Evolutionary conservation across 1,284 basidiomycete species (phyloP).

Genomic region (Sphaerobolus stellatus): DNA sequence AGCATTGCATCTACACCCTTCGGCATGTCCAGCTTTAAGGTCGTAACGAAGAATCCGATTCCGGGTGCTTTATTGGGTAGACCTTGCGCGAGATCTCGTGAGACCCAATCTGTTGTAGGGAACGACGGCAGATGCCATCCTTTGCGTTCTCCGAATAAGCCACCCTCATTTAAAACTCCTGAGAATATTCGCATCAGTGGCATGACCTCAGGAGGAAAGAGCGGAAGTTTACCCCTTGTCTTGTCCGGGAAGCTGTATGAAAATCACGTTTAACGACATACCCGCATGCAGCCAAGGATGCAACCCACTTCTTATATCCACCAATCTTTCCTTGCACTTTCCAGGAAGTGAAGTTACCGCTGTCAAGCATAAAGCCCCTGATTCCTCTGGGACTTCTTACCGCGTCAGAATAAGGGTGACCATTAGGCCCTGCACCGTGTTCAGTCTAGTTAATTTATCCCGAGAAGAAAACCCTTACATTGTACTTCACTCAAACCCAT

Average conservation of each 20-base stretch:
- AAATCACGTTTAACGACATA: background rate
- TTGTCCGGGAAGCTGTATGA: conserved; percentile 61
- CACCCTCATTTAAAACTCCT: conserved; percentile 84
- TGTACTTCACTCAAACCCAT: conserved; percentile 72
- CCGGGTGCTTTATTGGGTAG: conserved; percentile 58
- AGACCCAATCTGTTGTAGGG: conserved; percentile 58
- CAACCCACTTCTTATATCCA: conserved; percentile 63
- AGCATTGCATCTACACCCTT: conserved; percentile 60
- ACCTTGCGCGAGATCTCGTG: conserved; percentile 52
- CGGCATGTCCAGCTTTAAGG: conserved; percentile 61
- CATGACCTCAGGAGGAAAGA: no score
- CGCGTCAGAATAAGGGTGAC: conserved; percentile 34
- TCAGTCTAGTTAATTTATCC: background rate
- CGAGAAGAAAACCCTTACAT: conserved; percentile 22
- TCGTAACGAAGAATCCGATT: conserved; percentile 77
- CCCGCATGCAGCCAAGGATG: background rate
- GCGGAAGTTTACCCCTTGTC: conserved; percentile 59
- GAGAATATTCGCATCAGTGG: no score
- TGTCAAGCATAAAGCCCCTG: conserved; percentile 66
- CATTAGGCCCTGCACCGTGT: conserved; percentile 16
- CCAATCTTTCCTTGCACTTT: conserved; percentile 80
- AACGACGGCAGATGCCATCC: conserved; percentile 84
- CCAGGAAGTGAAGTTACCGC: conserved; percentile 65
- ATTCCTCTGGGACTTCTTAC: conserved; percentile 74
- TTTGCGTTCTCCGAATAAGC: conserved; percentile 71